Evolutionary conservation across 805 yeast species (phyloP), one percentile per base, ranked within the genome.

Genomic region (Ogataea nakhonphanomensis): DNA sequence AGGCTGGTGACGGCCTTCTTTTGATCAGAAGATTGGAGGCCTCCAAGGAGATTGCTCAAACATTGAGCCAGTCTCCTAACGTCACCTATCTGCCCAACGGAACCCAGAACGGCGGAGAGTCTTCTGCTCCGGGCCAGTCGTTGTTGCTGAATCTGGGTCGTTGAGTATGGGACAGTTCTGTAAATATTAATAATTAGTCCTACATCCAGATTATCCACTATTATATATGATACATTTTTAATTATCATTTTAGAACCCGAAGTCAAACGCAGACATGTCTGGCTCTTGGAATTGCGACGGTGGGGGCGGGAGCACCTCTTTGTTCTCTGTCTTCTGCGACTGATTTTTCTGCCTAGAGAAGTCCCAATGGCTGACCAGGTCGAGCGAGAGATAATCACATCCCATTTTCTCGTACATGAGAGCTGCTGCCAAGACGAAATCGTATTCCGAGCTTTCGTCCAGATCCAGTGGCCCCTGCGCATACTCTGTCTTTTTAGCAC

Each of bases 1-100:
- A 89, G 70, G 89, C 95, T 17, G 99, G 99, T 63, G 98, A 93
- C 59, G 98, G 98, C 51, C 73, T 93, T 53, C 73, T 93, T 59
- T 76, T 86, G 71, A 90, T 93, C 55, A 79, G 99, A 74, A 79
- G 98, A 69, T 79, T 93, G 53, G 99, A 93, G 62, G 97, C 99
- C 1, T 85, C 96, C 25, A 89, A 87, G 70, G 97, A 90, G 49
- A 93, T 93, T 64, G 99, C 99, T 8, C 69, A 73, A 42, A 88
- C 96, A 10, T 73, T 93, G 60, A 87, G 96, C 17, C 65, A 71
- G 43, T 83, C 95, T 36, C 76, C 87, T 10, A 91, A 90, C 61
- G 84, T 91, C 39, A 84, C 96, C 8, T 91, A 91, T 64, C 76
- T 91, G 59, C 99, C 99, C 45, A 59, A 73, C 43, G 64, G 65